Percentiles rank a stretch among this genome's conserved stretches.
phyloP scores from a whole-genome alignment of 306 rosid species.

The Dalbergia cochinchinensis region DNA sequence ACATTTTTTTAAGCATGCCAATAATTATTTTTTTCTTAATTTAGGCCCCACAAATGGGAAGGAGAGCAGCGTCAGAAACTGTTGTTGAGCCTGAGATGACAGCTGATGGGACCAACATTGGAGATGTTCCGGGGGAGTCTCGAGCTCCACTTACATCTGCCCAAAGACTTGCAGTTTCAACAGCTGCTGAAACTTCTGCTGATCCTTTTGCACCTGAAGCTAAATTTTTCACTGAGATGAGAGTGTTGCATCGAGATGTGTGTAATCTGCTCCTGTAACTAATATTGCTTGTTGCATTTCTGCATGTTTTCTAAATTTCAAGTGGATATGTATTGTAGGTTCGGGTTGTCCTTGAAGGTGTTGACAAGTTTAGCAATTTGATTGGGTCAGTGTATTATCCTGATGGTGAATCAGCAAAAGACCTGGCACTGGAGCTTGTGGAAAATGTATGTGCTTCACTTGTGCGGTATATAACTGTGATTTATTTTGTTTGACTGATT shows the following conservation, averaged over 20 bases:
- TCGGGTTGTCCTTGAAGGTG: constrained; percentile 85
- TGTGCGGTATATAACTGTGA: neutral
- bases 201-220: constrained; percentile 86
- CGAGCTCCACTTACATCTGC: constrained; percentile 80
- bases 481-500: constrained; percentile 19
- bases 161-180: constrained; percentile 79
- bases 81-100: constrained; percentile 61
- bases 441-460: constrained; percentile 66
- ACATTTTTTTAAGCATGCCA: constrained; percentile 3
- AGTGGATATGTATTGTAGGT: constrained; percentile 60
- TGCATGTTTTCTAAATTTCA: constrained; percentile 40
- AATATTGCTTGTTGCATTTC: constrained; percentile 26
- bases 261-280: constrained; percentile 40
- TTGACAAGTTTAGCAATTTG: constrained; percentile 85
- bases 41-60: constrained; percentile 90
- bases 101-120: constrained; percentile 66
- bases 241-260: constrained; percentile 81
- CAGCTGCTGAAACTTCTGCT: constrained; percentile 61
- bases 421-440: constrained; percentile 80
- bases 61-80: constrained; percentile 65
- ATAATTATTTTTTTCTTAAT: constrained; percentile 28
- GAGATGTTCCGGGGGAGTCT: constrained; percentile 68
- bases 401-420: constrained; percentile 86
- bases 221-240: constrained; percentile 82
- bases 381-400: constrained; percentile 87